phyloP scores from a whole-genome alignment of 2,329 filamentous ascomycete genomes.

The Pestalotiopsis sp. region DNA sequence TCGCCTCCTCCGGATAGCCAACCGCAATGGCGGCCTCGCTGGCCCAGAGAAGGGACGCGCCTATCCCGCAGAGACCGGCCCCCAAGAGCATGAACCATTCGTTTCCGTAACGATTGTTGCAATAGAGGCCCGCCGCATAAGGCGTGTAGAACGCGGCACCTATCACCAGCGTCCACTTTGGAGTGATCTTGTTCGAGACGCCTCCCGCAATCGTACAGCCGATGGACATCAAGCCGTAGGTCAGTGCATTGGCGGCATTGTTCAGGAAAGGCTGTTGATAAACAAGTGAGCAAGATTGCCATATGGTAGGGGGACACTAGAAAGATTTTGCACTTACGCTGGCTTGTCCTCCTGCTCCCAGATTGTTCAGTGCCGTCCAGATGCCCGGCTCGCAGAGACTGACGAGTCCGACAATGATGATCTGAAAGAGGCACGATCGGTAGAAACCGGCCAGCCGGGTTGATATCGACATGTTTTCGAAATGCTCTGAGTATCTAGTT shows the following conservation, averaged over 20 bases:
- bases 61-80: constrained; percentile 2
- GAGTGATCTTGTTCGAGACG: constrained; percentile 7
- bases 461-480: not conserved
- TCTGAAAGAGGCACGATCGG: constrained; percentile 6
- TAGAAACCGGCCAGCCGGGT: not conserved
- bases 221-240: constrained; percentile 5
- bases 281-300: not conserved
- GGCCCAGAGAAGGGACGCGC: constrained; percentile 1
- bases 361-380: constrained; percentile 1
- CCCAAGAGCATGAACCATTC: constrained; percentile 5
- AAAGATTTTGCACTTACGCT: not conserved
- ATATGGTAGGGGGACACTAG: not conserved
- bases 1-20: constrained; percentile 6
- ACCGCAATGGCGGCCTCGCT: constrained; percentile 6
- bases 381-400: constrained; percentile 9
- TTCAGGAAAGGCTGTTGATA: not conserved
- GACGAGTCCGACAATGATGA: constrained; percentile 5
- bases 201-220: constrained; percentile 5
- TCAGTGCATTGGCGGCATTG: constrained; percentile 6
- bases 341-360: constrained; percentile 6
- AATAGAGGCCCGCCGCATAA: not conserved
- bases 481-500: not conserved
- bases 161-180: not conserved
- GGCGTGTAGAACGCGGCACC: constrained; percentile 1
- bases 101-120: constrained; percentile 8